Evolutionary conservation across 495 filamentous ascomycete genomes (phyloP), one percentile per base, ranked within the genome.

Genomic region (Daldinia loculata): DNA sequence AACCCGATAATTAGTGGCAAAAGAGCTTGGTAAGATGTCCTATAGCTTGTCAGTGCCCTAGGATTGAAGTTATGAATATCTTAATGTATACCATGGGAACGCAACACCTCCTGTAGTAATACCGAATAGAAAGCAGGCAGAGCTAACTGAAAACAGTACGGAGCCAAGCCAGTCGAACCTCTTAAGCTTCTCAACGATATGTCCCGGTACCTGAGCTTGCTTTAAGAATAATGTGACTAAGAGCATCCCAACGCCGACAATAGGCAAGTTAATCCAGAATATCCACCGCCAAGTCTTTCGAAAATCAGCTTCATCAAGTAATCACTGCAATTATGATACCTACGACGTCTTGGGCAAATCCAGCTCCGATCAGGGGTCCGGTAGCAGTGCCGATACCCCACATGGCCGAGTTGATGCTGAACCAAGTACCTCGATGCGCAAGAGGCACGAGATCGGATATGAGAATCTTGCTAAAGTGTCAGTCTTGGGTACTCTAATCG

Each of bases 311-410:
- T 53, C 15, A 3, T 43, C 6, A 24, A 7, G 6, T 24, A 77
- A 74, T 81, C 79, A 83, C 22, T 78, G 41, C 88, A 90, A 92
- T 4, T 1, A 4, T 14, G 38, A 56, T 56, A 66, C 62, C 22
- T 58, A 66, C 26, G 81, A 82, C 1, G 36, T 85, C 84, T 65
- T 93, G 80, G 2, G 90, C 82, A 66, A 93, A 91, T 0, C 84
- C 89, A 19, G 90, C 90, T 38, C 89, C 91, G 9, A 93, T 78
- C 41, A 93, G 78, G 3, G 91, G 91, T 1, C 91, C 91, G 3
- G 81, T 80, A 0, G 92, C 89, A 0, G 86, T 88, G 0, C 91
- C 91, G 19, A 93, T 55, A 36, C 87, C 84, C 88, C 88, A 89
- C 84, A 89, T 89, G 9, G 77, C 82, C 26, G 72, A 76, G 29